Base-by-base conservation (phyloP, 2,329 filamentous ascomycete genomes). In the Trichoderma koningiopsis region DNA sequence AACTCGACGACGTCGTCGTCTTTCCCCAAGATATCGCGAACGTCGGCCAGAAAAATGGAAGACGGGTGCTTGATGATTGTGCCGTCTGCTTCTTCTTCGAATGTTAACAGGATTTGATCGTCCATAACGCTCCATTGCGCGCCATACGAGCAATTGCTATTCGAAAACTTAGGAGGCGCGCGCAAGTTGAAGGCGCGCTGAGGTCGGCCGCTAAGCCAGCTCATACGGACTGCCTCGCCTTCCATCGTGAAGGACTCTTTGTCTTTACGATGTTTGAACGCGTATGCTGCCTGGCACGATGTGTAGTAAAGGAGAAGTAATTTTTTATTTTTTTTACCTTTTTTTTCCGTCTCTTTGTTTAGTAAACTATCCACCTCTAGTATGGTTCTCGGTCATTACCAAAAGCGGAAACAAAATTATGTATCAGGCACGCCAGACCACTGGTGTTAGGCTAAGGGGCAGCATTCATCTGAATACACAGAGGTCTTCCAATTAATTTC, bases 101-200 rank as follows among this genome's bases (percentile, higher is more conserved):
- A 27, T 13, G 53, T 49, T 22, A 58, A 22, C 63, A 66, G n/a
- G 53, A 66, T 58, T n/a, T 66, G 63, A n/a, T 66, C 63, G 53
- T 66, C 63, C 63, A 66, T 66, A 37, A 66, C 63, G 29, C 63
- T 66, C 63, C 63, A 66, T 66, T 58, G 52, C 27, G 62, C 35
- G 11, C 33, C 10, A 43, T 58, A 57, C 5, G 4, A 13, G 11
- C 19, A 10, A 4, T 66, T 24, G 13, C 8, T 37, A 16, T 13
- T 16, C 7, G 53, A 37, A 37, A 66, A 33, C 10, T 49, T 53
- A 49, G 29, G 27, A 22, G 63, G 63, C 37, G 7, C 27, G n/a
- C 63, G 63, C 63, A 66, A n/a, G n/a, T 29, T 49, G 8, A 58
- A 40, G 33, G 58, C 63, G 35, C 63, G 63, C 3, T 47, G 53